These are phyloP conservation scores for Xylaria sp. DNA, from an alignment of 2,329 filamentous ascomycete genomes.

Conservation along the genomic window DNA sequence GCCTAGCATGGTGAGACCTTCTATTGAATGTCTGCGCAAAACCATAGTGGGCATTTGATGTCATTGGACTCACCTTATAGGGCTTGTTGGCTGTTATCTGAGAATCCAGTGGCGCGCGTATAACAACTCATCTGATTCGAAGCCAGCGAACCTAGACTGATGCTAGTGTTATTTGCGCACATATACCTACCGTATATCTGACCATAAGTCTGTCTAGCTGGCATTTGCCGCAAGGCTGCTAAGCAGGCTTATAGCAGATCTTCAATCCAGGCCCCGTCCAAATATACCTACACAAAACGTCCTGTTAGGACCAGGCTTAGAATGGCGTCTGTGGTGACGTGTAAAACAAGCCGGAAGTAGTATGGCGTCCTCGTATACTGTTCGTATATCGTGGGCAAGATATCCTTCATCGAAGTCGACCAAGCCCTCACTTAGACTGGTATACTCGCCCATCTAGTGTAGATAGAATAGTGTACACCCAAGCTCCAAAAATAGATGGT, in stretches of 20 bases:
- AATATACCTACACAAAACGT: constrained; percentile 9
- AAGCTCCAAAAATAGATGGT: constrained; percentile 2
- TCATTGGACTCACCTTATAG: not conserved
- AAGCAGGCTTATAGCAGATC: not conserved
- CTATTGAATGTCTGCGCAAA: not conserved
- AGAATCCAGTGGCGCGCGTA: not conserved
- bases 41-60: not conserved
- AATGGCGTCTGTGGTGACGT: constrained; percentile 5
- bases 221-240: not conserved
- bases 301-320: not conserved
- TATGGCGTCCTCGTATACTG: constrained; percentile 14
- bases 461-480: not conserved
- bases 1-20: not conserved
- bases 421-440: not conserved
- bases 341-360: constrained; percentile 4
- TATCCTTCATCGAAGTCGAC: constrained; percentile 2
- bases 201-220: not conserved
- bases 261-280: constrained; percentile 8
- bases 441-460: not conserved
- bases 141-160: not conserved
- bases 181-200: not conserved
- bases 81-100: not conserved
- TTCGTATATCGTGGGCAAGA: constrained; percentile 10
- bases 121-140: not conserved
- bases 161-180: not conserved